Base-by-base conservation (phyloP, 2,329 filamentous ascomycete species). In the Scedosporium minutisporum region DNA sequence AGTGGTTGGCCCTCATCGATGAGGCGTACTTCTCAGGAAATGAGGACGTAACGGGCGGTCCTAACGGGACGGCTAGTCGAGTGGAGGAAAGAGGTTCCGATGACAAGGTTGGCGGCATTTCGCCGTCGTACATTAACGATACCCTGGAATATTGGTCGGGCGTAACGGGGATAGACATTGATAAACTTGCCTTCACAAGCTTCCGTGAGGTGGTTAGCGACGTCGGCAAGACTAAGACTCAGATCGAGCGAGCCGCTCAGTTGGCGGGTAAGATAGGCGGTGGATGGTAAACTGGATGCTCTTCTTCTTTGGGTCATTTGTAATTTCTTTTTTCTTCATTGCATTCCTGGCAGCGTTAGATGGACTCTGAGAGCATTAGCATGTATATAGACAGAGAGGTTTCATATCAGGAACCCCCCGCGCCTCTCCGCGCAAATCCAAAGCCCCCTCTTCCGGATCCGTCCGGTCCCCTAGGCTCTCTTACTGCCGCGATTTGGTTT, bases 181-280 rank as follows among this genome's bases (percentile, higher is more conserved):
- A 87, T 65, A 90, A 82, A 71, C 78, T 99, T 70, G 85, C 87
- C 63, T 90, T 88, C 73, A 99, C 95, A 63, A 96, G 86, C 60
- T 99, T 91, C 77, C 86, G 95, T 65, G 88, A 93, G 75, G 93
- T 99, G 23, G 87, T 97, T 69, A 97, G 93, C 76, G 91, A 97
- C 72, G 91, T 99, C 53, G 95, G 95, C 60, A 96, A 95, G 77
- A 81, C 84, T 66, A 77, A 82, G 72, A 79, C 81, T 64, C 89
- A 92, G 71, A 88, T 90, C 53, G 89, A 96, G 71, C 85, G 87
- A 64, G 93, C 96, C 48, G 89, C 92, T 64, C 91, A 95, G 71
- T 80, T 99, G 70, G 93, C 93, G 57, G 88, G 91, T 63, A 95
- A 92, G 75, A 90, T 93, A 68, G 95, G 93, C 61, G 95, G 95